Evolutionary conservation across 352 stramenopile genomes (phyloP).

Genomic region (Globisporangium cystogenes): DNA sequence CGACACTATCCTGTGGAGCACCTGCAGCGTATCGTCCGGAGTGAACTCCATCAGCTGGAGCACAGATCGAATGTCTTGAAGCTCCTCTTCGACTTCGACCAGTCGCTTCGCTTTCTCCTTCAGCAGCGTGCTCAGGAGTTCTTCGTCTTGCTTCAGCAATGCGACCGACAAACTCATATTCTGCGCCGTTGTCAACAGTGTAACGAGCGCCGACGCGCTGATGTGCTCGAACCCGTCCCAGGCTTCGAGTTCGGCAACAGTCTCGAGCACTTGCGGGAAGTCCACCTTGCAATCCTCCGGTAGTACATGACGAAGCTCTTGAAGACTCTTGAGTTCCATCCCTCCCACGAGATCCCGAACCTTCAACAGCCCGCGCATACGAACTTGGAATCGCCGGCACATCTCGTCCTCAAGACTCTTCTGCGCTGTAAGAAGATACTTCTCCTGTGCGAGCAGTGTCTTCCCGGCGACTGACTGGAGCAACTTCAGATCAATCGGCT

Average conservation of each 20-base stretch:
- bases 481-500: conserved; percentile 34
- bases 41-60: conserved; percentile 38
- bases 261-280: conserved; percentile 3
- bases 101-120: conserved; percentile 62
- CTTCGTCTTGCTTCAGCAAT: conserved; percentile 27
- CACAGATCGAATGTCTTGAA: conserved; percentile 36
- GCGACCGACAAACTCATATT: conserved; percentile 16
- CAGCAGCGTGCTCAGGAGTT: conserved; percentile 38
- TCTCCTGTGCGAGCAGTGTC: conserved; percentile 54
- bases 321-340: conserved; percentile 26
- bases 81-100: conserved; percentile 38
- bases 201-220: conserved; percentile 2
- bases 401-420: conserved; percentile 38
- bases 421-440: conserved; percentile 24
- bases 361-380: conserved; percentile 23
- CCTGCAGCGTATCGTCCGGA: conserved; percentile 33
- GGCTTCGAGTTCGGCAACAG: conserved; percentile 11
- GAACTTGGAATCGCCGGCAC: conserved; percentile 29
- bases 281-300: conserved; percentile 21
- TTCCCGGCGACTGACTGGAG: conserved; percentile 25
- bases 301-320: conserved; percentile 41
- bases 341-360: conserved; percentile 30
- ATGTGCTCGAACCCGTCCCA: conserved; percentile 24
- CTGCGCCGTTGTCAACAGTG: conserved; percentile 9
- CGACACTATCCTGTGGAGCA: conserved; percentile 16